Percentiles rank a stretch among this genome's conserved stretches.
Evolutionary conservation across 306 rosid species (phyloP).

Genomic region (Quercus engelmannii): DNA sequence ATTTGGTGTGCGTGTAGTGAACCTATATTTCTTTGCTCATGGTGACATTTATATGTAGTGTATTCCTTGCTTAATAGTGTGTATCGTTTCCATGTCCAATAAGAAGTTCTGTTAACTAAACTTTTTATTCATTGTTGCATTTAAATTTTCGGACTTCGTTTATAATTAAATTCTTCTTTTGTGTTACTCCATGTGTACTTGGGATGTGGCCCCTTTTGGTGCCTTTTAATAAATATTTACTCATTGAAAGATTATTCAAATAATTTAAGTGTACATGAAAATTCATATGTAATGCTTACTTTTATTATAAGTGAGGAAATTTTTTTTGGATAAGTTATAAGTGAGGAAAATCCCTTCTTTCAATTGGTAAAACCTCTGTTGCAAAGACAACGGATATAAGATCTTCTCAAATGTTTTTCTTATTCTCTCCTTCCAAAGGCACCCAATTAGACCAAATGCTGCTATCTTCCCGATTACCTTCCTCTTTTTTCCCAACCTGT

Average conservation of each 20-base stretch:
- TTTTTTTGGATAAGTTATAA: neutral
- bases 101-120: neutral
- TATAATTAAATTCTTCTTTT: neutral
- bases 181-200: neutral
- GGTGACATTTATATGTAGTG: neutral
- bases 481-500: neutral
- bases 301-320: too few species aligned
- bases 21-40: neutral
- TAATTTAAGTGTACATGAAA: neutral
- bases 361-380: neutral
- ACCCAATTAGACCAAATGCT: neutral
- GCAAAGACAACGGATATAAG: neutral
- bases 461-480: neutral
- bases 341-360: neutral
- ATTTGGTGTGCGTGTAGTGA: neutral
- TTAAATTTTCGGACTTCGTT: neutral
- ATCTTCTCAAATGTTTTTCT: neutral
- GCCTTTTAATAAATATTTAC: neutral
- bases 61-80: neutral
- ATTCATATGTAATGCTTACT: neutral
- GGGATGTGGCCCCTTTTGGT: neutral
- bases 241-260: neutral
- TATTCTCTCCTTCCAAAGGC: neutral
- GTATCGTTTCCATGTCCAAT: neutral
- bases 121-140: neutral